phyloP scores from a whole-genome alignment of 148 eudicot species.

The Spergularia bocconei region DNA sequence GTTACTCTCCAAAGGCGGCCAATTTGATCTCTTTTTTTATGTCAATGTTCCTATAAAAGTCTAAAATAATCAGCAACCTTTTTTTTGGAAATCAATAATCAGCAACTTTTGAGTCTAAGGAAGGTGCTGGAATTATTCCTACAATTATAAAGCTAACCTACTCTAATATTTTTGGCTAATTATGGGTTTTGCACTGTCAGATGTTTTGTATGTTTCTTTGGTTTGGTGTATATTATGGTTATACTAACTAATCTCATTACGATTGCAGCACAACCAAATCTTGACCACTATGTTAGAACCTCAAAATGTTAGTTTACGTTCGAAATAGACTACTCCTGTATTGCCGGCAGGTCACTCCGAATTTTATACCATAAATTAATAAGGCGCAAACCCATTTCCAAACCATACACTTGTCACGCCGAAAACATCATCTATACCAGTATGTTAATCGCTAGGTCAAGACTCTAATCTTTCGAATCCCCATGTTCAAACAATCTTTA shows the following conservation, averaged over 20 bases:
- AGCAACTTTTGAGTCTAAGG: background rate
- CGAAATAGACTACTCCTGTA: too few relatives aligned
- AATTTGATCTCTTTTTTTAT: background rate
- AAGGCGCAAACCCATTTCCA: too few relatives aligned
- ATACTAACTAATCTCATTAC: too few relatives aligned
- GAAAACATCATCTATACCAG: too few relatives aligned
- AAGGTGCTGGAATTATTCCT: background rate
- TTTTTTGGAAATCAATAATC: too few relatives aligned
- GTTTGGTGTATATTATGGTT: background rate
- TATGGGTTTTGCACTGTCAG: background rate
- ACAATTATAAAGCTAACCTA: constrained; percentile 1
- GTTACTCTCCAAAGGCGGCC: constrained; percentile 14
- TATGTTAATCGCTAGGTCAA: too few relatives aligned
- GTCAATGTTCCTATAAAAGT: background rate
- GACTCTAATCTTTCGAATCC: too few relatives aligned
- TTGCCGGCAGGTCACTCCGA: too few relatives aligned
- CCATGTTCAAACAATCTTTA: too few relatives aligned
- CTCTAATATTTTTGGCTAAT: background rate
- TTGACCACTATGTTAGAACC: background rate
- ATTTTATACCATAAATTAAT: too few relatives aligned
- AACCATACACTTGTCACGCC: too few relatives aligned
- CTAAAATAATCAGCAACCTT: too few relatives aligned
- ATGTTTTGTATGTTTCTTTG: background rate
- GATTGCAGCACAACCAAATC: background rate
- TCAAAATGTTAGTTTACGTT: background rate